A percentile compares a stretch with the other conserved stretches of the same genome.
These are phyloP conservation scores for Dendrocalamus sinicus DNA, from an alignment of 176 grass and related monocot genomes.

Conservation along the genomic window DNA sequence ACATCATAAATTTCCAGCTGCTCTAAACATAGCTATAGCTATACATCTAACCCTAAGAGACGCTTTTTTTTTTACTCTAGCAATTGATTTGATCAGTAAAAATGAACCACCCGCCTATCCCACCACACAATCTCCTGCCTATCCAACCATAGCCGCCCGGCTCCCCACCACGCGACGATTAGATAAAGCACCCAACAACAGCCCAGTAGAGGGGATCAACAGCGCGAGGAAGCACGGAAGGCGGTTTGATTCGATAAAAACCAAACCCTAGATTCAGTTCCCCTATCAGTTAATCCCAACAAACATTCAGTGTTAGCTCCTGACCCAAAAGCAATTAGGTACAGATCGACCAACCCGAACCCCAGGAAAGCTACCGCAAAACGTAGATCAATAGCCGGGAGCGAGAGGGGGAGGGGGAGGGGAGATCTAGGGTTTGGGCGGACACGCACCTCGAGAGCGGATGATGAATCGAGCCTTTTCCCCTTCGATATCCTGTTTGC, in stretches of 20 bases:
- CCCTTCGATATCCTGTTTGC: neutral
- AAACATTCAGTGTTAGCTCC: neutral
- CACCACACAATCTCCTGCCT: neutral
- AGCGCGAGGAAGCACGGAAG: neutral
- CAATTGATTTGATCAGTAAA: neutral
- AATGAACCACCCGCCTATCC: neutral
- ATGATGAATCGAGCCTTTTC: neutral
- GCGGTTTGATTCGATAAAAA: neutral
- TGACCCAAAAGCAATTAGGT: neutral
- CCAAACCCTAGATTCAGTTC: neutral
- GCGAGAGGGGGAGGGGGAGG: neutral
- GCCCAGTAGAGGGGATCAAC: neutral
- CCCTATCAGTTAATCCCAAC: neutral
- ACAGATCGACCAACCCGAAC: neutral
- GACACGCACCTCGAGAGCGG: slow-evolving; percentile 22
- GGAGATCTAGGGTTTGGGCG: neutral
- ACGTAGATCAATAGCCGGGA: neutral
- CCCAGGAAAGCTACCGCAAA: neutral
- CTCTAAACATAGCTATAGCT: neutral
- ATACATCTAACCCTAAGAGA: neutral
- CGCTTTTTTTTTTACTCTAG: neutral
- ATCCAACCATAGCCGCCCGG: neutral
- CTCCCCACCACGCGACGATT: neutral
- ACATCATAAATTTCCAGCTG: neutral
- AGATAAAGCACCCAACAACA: neutral